phyloP scores from a whole-genome alignment of 441 rosid species.

The Mallotus repandus region DNA sequence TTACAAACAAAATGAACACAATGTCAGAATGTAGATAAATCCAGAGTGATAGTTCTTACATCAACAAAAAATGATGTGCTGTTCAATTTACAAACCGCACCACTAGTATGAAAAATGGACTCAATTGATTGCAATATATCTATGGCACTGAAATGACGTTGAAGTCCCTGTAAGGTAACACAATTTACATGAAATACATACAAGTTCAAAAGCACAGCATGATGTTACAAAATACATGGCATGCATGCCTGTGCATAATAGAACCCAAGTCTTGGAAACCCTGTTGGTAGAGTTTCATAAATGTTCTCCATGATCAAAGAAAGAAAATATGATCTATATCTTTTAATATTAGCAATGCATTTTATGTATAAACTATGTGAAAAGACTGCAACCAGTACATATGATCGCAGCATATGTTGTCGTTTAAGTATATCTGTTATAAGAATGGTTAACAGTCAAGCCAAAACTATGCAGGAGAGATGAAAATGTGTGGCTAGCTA shows the following conservation, averaged over 20 bases:
- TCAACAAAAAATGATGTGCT: conserved; percentile 55
- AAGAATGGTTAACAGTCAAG: not conserved
- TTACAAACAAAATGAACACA: not conserved
- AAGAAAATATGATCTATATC: no score
- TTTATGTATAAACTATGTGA: not conserved
- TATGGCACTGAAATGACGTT: conserved; percentile 66
- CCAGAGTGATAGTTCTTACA: conserved; percentile 42
- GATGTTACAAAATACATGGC: not conserved
- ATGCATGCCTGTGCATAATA: not conserved
- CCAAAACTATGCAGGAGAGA: not conserved
- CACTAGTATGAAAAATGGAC: conserved; percentile 50
- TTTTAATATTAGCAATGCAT: no score
- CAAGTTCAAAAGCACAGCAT: not conserved
- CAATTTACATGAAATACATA: conserved; percentile 10
- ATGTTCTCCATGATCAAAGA: no score
- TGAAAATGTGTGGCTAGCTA: not conserved
- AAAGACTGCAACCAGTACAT: not conserved
- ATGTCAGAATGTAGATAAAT: conserved; percentile 10
- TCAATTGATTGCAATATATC: conserved; percentile 68
- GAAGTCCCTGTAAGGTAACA: conserved; percentile 57
- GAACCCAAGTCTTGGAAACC: not conserved
- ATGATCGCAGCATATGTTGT: not conserved
- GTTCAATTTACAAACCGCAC: conserved; percentile 70
- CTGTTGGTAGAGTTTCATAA: no score
- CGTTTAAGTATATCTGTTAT: not conserved